These are phyloP conservation scores for Effrenium voratum DNA, from an alignment of 73 alveolate genomes.

Conservation along the genomic window DNA sequence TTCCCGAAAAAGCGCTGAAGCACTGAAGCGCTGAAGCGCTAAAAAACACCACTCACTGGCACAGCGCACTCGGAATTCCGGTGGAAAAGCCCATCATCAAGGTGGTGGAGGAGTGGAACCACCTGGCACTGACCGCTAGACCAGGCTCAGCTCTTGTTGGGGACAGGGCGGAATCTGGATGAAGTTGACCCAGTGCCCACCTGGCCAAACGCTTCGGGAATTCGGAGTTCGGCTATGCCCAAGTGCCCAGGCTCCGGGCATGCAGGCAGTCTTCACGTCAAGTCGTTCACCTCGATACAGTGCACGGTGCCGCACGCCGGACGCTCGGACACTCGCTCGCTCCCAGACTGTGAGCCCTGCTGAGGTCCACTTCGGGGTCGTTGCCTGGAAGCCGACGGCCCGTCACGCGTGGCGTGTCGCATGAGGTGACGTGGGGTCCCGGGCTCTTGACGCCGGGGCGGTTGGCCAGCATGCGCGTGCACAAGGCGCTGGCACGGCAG, in stretches of 20 bases:
- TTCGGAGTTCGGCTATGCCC: not conserved
- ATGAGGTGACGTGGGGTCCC: too few species aligned
- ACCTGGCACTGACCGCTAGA: constrained; percentile 20
- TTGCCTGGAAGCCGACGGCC: constrained; percentile 28
- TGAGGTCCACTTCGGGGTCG: constrained; percentile 84
- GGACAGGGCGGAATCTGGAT: constrained; percentile 40
- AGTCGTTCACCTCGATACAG: constrained; percentile 27
- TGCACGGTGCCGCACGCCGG: too few species aligned
- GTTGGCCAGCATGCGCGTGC: constrained; percentile 80
- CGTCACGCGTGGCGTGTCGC: not conserved
- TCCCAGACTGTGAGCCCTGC: too few species aligned
- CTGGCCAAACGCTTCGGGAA: not conserved
- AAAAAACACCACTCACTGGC: too few species aligned
- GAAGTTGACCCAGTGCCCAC: constrained; percentile 89
- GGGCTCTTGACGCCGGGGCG: constrained; percentile 84
- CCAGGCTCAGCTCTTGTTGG: not conserved
- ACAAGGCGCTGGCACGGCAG: not conserved
- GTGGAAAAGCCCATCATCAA: constrained; percentile 92
- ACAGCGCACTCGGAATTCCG: constrained; percentile 47
- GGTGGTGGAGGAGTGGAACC: constrained; percentile 65
- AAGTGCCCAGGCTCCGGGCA: constrained; percentile 1
- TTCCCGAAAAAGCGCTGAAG: too few species aligned
- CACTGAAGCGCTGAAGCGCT: too few species aligned
- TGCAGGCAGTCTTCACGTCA: constrained; percentile 81
- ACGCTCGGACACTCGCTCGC: too few species aligned